Percentiles rank a stretch among this genome's conserved stretches.
These are phyloP conservation scores for Nemania sp. DNA, from an alignment of 2,329 filamentous ascomycete species.

Conservation along the genomic window DNA sequence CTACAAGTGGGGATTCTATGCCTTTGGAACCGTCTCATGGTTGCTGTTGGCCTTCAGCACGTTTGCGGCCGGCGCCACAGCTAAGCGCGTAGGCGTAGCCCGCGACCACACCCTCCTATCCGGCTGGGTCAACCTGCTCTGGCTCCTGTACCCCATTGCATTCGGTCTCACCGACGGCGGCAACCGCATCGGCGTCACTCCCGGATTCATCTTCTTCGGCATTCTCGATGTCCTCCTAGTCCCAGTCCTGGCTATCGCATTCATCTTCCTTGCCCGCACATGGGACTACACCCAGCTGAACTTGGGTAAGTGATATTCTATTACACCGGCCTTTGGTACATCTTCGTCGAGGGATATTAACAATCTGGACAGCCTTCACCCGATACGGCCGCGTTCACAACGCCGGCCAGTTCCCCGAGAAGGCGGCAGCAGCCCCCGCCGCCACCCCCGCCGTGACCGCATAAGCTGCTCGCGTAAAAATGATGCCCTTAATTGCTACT, in stretches of 20 bases:
- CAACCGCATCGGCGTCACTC: constrained; percentile 53
- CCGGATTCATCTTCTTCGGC: constrained; percentile 56
- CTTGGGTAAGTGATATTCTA: constrained; percentile 39
- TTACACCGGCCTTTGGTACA: background rate
- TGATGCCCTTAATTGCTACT: background rate
- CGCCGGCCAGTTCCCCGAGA: constrained; percentile 52
- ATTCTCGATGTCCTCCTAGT: constrained; percentile 57
- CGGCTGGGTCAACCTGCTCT: constrained; percentile 55
- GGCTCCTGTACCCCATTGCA: constrained; percentile 60
- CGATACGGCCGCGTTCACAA: constrained; percentile 57
- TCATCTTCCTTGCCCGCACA: constrained; percentile 49
- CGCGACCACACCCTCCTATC: constrained; percentile 52
- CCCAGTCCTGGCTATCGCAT: constrained; percentile 48
- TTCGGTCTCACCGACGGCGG: constrained; percentile 58
- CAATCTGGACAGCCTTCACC: constrained; percentile 48
- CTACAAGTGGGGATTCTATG: constrained; percentile 64
- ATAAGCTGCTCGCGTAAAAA: background rate
- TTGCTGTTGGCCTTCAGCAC: constrained; percentile 52
- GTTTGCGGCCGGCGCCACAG: constrained; percentile 45
- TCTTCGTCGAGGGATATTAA: background rate
- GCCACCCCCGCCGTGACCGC: constrained; percentile 31
- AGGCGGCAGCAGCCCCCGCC: constrained; percentile 38
- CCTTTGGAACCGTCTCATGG: constrained; percentile 55
- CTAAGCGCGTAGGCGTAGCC: constrained; percentile 47
- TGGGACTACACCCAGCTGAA: constrained; percentile 59